Conservation (phyloP, 495 filamentous ascomycete species). For the Ramalina peruviana region DNA sequence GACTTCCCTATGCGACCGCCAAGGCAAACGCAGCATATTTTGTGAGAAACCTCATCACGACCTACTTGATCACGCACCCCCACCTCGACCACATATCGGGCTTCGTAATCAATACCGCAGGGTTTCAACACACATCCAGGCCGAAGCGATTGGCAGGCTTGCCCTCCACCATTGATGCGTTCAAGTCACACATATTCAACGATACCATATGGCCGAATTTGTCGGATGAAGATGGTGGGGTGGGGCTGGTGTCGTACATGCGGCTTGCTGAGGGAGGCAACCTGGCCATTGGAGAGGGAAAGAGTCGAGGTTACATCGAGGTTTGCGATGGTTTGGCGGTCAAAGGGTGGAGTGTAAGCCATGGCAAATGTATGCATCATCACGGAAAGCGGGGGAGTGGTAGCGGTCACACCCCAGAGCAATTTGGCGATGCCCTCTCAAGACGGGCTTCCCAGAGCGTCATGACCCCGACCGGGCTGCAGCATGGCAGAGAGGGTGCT, state of each 20-base stretch:
- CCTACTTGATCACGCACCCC: conserved; percentile 83
- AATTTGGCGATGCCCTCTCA: conserved; percentile 17
- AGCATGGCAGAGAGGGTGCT: conserved; percentile 16
- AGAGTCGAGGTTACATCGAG: conserved; percentile 66
- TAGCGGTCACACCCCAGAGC: conserved; percentile 22
- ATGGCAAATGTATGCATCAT: conserved; percentile 71
- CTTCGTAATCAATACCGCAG: conserved; percentile 83
- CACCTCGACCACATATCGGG: conserved; percentile 89
- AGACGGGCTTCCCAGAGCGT: conserved; percentile 10
- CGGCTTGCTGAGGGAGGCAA: conserved; percentile 80
- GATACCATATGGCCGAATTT: conserved; percentile 96
- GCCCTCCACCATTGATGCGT: conserved; percentile 69
- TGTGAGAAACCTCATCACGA: conserved; percentile 62
- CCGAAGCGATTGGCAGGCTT: conserved; percentile 77
- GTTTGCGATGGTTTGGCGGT: conserved; percentile 69
- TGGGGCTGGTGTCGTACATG: conserved; percentile 82
- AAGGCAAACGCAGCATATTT: conserved; percentile 70
- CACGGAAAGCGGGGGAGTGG: conserved; percentile 51
- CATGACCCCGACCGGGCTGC: conserved; percentile 6
- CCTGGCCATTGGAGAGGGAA: conserved; percentile 59
- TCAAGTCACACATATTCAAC: conserved; percentile 93
- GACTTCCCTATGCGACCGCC: conserved; percentile 44
- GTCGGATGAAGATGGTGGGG: conserved; percentile 88
- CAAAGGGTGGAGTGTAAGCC: conserved; percentile 66
- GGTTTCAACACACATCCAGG: conserved; percentile 52